These are phyloP conservation scores for Graphilbum fragrans DNA, from an alignment of 2,329 filamentous ascomycete species.

Conservation along the genomic window DNA sequence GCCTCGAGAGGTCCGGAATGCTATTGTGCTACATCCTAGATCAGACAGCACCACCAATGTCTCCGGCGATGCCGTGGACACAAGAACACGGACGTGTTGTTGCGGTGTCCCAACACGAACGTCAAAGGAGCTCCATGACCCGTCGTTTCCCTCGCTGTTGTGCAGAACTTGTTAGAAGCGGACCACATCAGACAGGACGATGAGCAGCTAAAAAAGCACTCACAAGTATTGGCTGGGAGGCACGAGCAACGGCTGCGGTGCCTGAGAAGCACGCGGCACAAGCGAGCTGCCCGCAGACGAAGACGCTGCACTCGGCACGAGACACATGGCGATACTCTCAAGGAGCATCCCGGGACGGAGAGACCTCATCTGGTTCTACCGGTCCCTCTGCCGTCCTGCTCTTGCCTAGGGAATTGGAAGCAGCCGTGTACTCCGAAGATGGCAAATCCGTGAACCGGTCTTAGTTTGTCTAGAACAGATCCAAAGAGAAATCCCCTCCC, in stretches of 20 bases:
- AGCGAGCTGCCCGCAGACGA: neutral
- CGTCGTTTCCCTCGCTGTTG: constrained; percentile 25
- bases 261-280: neutral
- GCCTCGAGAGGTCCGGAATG: constrained; percentile 12
- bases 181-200: neutral
- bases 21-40: constrained; percentile 17
- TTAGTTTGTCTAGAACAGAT: too few species aligned
- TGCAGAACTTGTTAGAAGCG: neutral
- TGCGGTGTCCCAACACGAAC: constrained; percentile 23
- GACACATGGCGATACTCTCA: too few species aligned
- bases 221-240: constrained; percentile 25
- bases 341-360: too few species aligned
- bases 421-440: too few species aligned
- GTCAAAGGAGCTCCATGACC: constrained; percentile 26
- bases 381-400: too few species aligned
- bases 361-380: too few species aligned
- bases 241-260: constrained; percentile 14
- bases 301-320: too few species aligned
- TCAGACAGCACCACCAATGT: constrained; percentile 20
- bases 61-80: constrained; percentile 25
- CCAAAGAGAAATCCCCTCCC: too few species aligned
- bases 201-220: constrained; percentile 4
- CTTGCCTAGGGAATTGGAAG: too few species aligned
- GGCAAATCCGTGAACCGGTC: too few species aligned
- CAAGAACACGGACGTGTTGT: constrained; percentile 22